A percentile compares a stretch with the other conserved stretches of the same genome.
These are phyloP conservation scores for Candida ulmi DNA, from an alignment of 805 yeast genomes.

Conservation along the genomic window DNA sequence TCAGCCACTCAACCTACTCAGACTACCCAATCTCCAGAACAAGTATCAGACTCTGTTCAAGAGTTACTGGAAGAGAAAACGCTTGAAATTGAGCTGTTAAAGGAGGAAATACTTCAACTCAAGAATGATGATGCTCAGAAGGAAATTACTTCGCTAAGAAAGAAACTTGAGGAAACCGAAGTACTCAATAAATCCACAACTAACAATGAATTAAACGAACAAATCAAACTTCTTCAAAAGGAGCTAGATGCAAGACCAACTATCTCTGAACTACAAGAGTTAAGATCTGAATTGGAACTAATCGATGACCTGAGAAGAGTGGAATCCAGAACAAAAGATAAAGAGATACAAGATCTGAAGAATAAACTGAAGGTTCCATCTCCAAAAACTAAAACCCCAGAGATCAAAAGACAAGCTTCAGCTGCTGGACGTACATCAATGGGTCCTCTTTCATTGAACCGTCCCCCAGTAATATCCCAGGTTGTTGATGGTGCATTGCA, in stretches of 20 bases:
- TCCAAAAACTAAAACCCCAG: background rate
- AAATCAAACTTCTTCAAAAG: slow-evolving; percentile 15
- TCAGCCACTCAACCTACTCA: too few relatives aligned
- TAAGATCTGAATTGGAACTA: slow-evolving; percentile 39
- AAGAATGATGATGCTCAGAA: slow-evolving; percentile 6
- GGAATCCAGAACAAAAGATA: slow-evolving; percentile 24
- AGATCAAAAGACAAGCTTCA: background rate
- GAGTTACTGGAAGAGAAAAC: slow-evolving; percentile 16
- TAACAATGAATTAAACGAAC: slow-evolving; percentile 22
- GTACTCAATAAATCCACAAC: slow-evolving; percentile 11
- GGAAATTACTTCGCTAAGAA: slow-evolving; percentile 6
- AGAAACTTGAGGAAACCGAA: slow-evolving; percentile 6
- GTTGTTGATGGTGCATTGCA: slow-evolving; percentile 34
- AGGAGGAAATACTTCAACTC: slow-evolving; percentile 15
- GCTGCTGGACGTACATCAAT: background rate
- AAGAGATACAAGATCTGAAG: slow-evolving; percentile 18
- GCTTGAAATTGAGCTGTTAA: slow-evolving; percentile 19
- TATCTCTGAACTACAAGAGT: slow-evolving; percentile 35
- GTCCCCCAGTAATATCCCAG: slow-evolving; percentile 23
- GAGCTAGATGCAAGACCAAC: slow-evolving; percentile 33
- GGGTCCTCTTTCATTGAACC: slow-evolving; percentile 5
- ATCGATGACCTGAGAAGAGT: slow-evolving; percentile 29
- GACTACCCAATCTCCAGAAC: too few relatives aligned
- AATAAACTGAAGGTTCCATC: slow-evolving; percentile 5
- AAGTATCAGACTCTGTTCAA: background rate